These are phyloP conservation scores for Ricinus communis DNA, from an alignment of 345 rosid species.

Conservation along the genomic window DNA sequence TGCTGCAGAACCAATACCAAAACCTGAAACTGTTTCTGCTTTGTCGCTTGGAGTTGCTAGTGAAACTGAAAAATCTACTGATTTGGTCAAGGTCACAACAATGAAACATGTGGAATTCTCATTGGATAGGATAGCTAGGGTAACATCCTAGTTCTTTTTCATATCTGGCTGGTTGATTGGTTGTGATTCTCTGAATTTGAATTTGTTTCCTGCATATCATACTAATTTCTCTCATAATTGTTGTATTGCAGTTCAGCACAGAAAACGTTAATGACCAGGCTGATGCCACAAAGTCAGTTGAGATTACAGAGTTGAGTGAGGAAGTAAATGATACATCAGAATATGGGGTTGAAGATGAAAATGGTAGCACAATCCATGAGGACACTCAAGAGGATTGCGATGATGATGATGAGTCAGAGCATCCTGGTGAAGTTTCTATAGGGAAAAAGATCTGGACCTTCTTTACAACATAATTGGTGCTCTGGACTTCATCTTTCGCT, in stretches of 20 bases:
- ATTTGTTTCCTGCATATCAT: not conserved
- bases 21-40: constrained; percentile 27
- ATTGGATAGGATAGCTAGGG: constrained; percentile 40
- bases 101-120: constrained; percentile 39
- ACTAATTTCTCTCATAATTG: constrained; percentile 7
- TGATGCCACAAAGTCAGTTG: constrained; percentile 32
- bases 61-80: constrained; percentile 39
- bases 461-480: constrained; percentile 53
- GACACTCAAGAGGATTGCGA: constrained; percentile 40
- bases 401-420: constrained; percentile 47
- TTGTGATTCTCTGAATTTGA: constrained; percentile 5
- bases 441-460: constrained; percentile 86
- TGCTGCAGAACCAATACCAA: constrained; percentile 28
- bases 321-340: constrained; percentile 42
- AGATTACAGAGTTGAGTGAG: constrained; percentile 39
- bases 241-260: constrained; percentile 38
- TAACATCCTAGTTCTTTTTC: constrained; percentile 27
- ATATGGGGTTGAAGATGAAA: constrained; percentile 44
- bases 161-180: not conserved
- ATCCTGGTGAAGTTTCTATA: constrained; percentile 60
- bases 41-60: constrained; percentile 23
- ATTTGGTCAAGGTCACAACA: constrained; percentile 35
- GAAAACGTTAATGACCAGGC: constrained; percentile 28
- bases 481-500: not conserved
- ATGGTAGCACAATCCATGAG: constrained; percentile 43